phyloP scores from a whole-genome alignment of 208 protist genomes.

The Wallacemonas sp. region DNA sequence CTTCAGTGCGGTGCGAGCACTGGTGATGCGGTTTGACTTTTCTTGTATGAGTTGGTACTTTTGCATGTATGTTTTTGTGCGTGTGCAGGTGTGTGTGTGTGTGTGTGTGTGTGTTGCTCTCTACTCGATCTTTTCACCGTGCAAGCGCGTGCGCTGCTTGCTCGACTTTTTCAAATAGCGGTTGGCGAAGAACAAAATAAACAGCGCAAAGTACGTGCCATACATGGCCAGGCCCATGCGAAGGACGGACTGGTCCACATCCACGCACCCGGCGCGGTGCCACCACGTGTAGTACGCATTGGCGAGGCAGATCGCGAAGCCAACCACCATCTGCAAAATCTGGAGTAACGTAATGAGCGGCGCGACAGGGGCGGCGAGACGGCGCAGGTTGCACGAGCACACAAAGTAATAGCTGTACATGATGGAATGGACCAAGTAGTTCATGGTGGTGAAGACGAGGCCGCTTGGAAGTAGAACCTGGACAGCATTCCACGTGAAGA shows the following conservation, averaged over 20 bases:
- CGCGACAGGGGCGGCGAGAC: slow-evolving; percentile 40
- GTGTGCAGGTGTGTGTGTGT: too few relatives aligned
- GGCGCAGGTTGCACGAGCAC: slow-evolving; percentile 41
- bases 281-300: slow-evolving; percentile 43
- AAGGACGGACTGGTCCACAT: slow-evolving; percentile 27
- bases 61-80: too few relatives aligned
- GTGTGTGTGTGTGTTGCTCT: background rate
- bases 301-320: slow-evolving; percentile 58
- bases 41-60: too few relatives aligned
- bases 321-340: slow-evolving; percentile 85
- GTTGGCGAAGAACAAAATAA: slow-evolving; percentile 60
- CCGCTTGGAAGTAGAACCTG: slow-evolving; percentile 41
- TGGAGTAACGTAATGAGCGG: slow-evolving; percentile 66
- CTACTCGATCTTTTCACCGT: background rate
- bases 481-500: slow-evolving; percentile 86
- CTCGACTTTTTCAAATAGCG: slow-evolving; percentile 23
- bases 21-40: too few relatives aligned
- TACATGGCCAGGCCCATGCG: slow-evolving; percentile 83
- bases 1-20: too few relatives aligned
- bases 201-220: slow-evolving; percentile 84
- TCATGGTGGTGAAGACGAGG: slow-evolving; percentile 86
- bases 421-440: slow-evolving; percentile 86
- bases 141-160: background rate
- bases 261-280: slow-evolving; percentile 12
- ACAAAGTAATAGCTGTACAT: slow-evolving; percentile 93